Base-by-base conservation (phyloP, 2,329 filamentous ascomycete genomes). In the Parafenestella ontariensis region DNA sequence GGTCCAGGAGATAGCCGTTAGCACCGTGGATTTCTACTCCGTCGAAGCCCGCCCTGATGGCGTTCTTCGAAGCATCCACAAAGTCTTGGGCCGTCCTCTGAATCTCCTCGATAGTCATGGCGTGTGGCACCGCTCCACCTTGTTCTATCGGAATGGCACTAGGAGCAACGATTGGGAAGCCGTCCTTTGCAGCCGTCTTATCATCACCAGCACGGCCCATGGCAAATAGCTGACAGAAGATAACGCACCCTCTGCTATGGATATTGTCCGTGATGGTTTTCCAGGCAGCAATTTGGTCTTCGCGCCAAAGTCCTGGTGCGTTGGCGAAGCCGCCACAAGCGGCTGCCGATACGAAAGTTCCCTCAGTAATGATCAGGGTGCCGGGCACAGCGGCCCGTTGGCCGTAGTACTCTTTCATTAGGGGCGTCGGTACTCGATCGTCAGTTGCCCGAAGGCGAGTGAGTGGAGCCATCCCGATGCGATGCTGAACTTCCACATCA, bases 1-100 rank as follows among this genome's bases (percentile, higher is more conserved):
- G 82, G 52, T 83, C 82, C 8, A 89, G 71, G 1, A 92, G 78
- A 65, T 91, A 91, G 3, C 88, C 87, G 60, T 89, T 87, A 1
- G 86, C 85, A 28, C 73, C 78, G 54, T 80, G 77, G 21, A 81
- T 72, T 52, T 80, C 88, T 20, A 90, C 80, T 0, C 84, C 84
- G 62, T 90, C 87, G 58, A 86, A 83, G 0, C 83, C 83, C 1
- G 82, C 83, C 39, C 73, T 68, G 5, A 80, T 71, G 0, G 79
- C 77, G 36, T 76, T 77, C 61, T 75, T 75, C 0, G 82, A 79
- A 3, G 76, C 77, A 0, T 53, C 42, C 5, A 72, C 75, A 54
- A 74, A 79, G 5, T 75, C 72, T 7, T 54, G 18, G 21, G 78
- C 66, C 13, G 66, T 67, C 8, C 59, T 31, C 47, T 61, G 55